Percentiles rank a stretch among this genome's conserved stretches.
These are phyloP conservation scores for Mycena rebaudengoi DNA, from an alignment of 768 basidiomycete species.

Conservation along the genomic window DNA sequence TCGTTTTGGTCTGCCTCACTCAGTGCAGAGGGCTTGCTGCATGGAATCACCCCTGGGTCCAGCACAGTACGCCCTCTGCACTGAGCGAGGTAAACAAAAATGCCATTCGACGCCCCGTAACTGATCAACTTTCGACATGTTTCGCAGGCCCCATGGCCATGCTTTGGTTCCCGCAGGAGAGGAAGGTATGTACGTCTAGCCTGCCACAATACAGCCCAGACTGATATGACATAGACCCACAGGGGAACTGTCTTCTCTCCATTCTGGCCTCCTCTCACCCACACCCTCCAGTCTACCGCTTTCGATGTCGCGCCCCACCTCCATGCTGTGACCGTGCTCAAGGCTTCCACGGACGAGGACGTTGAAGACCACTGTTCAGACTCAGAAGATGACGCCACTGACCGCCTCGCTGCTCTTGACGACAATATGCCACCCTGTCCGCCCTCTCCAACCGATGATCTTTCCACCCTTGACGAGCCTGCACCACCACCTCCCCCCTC, in stretches of 20 bases:
- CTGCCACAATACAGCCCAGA: not conserved
- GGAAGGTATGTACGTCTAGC: not conserved
- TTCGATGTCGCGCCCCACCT: not conserved
- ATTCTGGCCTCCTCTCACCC: not conserved
- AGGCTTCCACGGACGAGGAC: not conserved
- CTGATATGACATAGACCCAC: not conserved
- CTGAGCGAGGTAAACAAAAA: not conserved
- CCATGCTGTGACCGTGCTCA: not conserved
- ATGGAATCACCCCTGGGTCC: not conserved
- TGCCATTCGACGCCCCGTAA: not conserved
- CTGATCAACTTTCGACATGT: too few relatives aligned
- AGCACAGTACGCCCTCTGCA: not conserved
- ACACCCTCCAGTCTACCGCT: not conserved
- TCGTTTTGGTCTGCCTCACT: not conserved
- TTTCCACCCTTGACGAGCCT: not conserved
- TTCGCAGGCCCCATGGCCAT: not conserved
- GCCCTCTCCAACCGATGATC: too few relatives aligned
- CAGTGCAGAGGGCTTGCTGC: not conserved
- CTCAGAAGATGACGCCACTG: not conserved
- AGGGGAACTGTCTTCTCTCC: not conserved
- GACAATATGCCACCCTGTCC: too few relatives aligned
- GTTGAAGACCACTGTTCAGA: not conserved
- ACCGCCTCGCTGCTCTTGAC: not conserved
- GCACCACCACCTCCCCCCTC: not conserved
- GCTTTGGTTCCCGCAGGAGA: not conserved